Base-by-base conservation (phyloP, 1,284 basidiomycete genomes). In the Sporisorium sorghi region DNA sequence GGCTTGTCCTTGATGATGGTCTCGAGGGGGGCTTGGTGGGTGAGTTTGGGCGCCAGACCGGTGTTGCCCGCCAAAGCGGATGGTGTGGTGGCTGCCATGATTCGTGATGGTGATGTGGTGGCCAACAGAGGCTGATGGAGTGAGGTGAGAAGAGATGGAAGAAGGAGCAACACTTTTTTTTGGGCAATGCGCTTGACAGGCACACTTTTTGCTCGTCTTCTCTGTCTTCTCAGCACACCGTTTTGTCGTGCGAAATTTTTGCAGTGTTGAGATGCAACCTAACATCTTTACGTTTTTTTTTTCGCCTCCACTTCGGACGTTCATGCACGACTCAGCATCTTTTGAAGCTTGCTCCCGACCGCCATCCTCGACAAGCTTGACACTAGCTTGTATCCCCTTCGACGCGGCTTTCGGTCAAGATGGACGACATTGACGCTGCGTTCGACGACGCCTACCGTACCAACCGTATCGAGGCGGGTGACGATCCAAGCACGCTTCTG, bases 391-490 rank as follows among this genome's bases (percentile, higher is more conserved):
- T 4, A 26, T 28, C 17, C 19, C 17, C 15, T 44, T 7, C 5
- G 12, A 30, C 8, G 17, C 23, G 2, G 48, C 19, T 15, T 6
- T 35, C n/a, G n/a, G 8, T 17, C 26, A 51, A 43, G 30, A 71
- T 67, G 58, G 49, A 57, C 23, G 46, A 64, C 28, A 71, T 74
- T 5, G 64, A 73, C 33, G 63, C 58, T 23, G 75, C 75, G 5
- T 78, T 78, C 59, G 71, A 73, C 28, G 77, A 78, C 26, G 77
- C 77, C 28, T 78, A 63, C 26, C 63, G 77, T 8, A 68, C 67
- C 3, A 23, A 54, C 15, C 53, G 70, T 4, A 70, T 78, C 44
- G 61, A 72, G 33, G 62, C 59, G 5, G 77, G 77, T 8, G 67
- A 78, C 23, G 71, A 78, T 52, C 58, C 69, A 2, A 30, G 42